Conservation (phyloP, 352 stramenopile species). For the Nannochloropsis limnetica region DNA sequence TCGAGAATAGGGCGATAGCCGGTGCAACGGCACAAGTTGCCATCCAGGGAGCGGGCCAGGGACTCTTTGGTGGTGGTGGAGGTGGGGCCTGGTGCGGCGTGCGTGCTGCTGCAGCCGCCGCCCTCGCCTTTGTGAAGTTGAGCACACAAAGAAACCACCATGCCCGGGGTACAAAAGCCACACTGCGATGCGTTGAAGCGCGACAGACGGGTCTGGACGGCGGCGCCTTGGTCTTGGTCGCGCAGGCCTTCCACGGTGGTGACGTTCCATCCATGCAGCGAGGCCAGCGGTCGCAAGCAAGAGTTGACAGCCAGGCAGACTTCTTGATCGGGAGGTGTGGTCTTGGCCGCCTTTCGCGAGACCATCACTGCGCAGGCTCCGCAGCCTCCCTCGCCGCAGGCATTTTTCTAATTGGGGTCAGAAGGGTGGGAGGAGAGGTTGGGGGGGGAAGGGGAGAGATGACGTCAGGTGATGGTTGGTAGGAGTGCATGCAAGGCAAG, state of each 20-base stretch:
- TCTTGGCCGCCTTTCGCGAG: conserved; percentile 31
- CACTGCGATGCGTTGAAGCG: conserved; percentile 85
- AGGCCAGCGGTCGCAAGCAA: conserved; percentile 67
- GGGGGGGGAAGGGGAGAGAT: not conserved
- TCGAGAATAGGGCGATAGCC: conserved; percentile 61
- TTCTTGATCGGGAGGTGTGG: not conserved
- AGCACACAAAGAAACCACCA: conserved; percentile 59
- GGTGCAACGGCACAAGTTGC: conserved; percentile 89
- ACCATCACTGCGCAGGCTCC: conserved; percentile 41
- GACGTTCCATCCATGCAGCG: conserved; percentile 66
- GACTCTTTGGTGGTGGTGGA: conserved; percentile 60
- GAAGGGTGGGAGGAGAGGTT: not conserved
- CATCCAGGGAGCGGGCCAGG: conserved; percentile 83
- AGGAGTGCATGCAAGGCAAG: not conserved
- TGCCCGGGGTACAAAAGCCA: conserved; percentile 64
- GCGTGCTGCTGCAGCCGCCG: conserved; percentile 43
- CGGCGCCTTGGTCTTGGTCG: conserved; percentile 45
- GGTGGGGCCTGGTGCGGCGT: not conserved
- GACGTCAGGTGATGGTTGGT: not conserved
- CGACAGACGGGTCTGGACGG: conserved; percentile 69
- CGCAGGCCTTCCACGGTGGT: conserved; percentile 73
- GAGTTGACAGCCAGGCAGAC: conserved; percentile 61
- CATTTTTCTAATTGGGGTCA: conserved; percentile 1
- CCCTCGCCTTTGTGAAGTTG: conserved; percentile 52
- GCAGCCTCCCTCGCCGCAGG: conserved; percentile 44